Evolutionary conservation across 2,329 filamentous ascomycete species (phyloP).

Genomic region (Talaromyces amestolkiae): DNA sequence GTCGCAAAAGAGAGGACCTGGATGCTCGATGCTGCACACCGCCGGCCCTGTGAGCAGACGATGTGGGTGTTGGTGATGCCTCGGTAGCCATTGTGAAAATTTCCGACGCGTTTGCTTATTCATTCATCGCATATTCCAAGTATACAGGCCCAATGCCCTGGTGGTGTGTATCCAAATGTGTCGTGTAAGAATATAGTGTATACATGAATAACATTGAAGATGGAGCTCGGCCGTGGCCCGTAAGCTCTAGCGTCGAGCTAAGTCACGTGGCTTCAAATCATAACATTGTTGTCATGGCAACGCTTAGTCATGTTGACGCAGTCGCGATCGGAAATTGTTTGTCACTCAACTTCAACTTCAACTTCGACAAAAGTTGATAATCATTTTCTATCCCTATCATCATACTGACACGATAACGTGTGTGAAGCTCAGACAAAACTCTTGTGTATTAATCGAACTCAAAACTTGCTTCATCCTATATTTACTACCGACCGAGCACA

Average conservation of each 20-base stretch:
- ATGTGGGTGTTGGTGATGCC: constrained; percentile 40
- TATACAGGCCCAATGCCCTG: constrained; percentile 4
- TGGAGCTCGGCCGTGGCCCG: not conserved
- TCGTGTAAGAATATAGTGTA: constrained; percentile 15
- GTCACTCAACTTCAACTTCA: not conserved
- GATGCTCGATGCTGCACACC: constrained; percentile 38
- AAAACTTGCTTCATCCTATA: not conserved
- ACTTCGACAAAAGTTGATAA: not conserved
- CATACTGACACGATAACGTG: not conserved
- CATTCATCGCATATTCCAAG: constrained; percentile 19
- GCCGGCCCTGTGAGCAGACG: constrained; percentile 36
- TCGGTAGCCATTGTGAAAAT: constrained; percentile 27
- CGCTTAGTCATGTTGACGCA: constrained; percentile 4
- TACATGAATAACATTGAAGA: constrained; percentile 14
- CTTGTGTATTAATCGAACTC: not conserved
- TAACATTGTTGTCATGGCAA: constrained; percentile 20
- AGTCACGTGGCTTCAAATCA: constrained; percentile 9
- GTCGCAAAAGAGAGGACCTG: constrained; percentile 37
- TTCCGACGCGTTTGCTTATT: constrained; percentile 18
- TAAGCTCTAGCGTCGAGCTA: constrained; percentile 9
- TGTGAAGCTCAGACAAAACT: not conserved
- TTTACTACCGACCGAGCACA: not conserved
- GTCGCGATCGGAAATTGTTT: not conserved
- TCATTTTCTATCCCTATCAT: not conserved
- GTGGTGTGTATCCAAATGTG: constrained; percentile 9